Conservation (phyloP, 768 basidiomycete genomes). For the Hericium alpestre region DNA sequence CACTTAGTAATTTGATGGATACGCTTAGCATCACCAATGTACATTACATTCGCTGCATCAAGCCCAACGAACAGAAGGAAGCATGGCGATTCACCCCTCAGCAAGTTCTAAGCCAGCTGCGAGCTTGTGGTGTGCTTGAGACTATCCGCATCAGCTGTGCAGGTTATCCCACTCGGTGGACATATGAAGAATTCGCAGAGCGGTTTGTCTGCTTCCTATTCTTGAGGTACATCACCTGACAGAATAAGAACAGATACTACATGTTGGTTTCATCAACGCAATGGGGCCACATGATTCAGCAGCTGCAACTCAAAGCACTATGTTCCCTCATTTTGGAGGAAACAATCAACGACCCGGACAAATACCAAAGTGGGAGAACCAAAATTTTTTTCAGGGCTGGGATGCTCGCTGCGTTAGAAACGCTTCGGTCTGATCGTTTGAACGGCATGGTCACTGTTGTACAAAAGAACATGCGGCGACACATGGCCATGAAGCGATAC, state of each 20-base stretch:
- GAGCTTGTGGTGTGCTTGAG: constrained; percentile 97
- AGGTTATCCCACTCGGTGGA: constrained; percentile 97
- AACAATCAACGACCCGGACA: constrained; percentile 88
- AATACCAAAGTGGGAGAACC: constrained; percentile 92
- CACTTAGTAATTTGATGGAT: constrained; percentile 89
- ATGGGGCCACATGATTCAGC: constrained; percentile 81
- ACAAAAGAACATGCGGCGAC: constrained; percentile 92
- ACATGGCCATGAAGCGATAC: constrained; percentile 77
- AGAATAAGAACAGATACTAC: constrained; percentile 62
- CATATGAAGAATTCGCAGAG: constrained; percentile 96
- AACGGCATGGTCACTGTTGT: constrained; percentile 89
- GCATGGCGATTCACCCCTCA: constrained; percentile 97
- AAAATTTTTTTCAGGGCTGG: constrained; percentile 99
- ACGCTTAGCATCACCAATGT: constrained; percentile 96
- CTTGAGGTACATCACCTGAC: constrained; percentile 2
- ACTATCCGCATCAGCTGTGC: constrained; percentile 98
- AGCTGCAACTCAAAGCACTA: constrained; percentile 67
- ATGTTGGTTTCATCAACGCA: constrained; percentile 84
- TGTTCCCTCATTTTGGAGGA: constrained; percentile 77
- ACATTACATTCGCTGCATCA: constrained; percentile 98
- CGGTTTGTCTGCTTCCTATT: constrained; percentile 36
- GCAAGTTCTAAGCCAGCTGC: constrained; percentile 87
- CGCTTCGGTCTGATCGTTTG: constrained; percentile 76
- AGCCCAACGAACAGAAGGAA: constrained; percentile 92
- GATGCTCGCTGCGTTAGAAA: constrained; percentile 93